phyloP scores from a whole-genome alignment of 2,329 filamentous ascomycete species.

The Lasiodiplodia hormozganensis region DNA sequence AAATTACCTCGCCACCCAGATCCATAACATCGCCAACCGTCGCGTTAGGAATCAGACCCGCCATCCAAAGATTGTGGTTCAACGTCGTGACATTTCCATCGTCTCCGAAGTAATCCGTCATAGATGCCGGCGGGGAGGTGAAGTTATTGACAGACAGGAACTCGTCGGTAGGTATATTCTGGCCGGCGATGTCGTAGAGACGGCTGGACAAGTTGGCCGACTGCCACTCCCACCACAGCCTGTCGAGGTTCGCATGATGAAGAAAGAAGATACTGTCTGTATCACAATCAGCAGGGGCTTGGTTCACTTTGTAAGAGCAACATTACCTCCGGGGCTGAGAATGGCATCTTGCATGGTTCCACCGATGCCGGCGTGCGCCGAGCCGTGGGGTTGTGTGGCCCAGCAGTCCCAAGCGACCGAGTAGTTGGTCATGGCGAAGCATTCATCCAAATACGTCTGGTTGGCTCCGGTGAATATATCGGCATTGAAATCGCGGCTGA shows the following conservation, averaged over 20 bases:
- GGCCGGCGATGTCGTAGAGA: background rate
- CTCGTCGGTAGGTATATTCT: background rate
- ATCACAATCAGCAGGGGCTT: background rate
- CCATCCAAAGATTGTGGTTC: background rate
- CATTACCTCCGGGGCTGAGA: background rate
- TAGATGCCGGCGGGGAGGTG: background rate
- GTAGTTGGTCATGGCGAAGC: background rate
- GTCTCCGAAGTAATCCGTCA: background rate
- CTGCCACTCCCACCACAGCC: background rate
- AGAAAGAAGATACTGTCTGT: background rate
- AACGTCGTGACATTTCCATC: background rate
- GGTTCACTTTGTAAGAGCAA: background rate
- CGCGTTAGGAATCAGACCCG: background rate
- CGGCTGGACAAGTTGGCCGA: background rate
- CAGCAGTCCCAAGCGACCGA: background rate
- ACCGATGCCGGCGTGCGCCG: background rate
- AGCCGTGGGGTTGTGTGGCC: background rate
- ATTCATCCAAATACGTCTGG: background rate
- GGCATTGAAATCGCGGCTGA: background rate
- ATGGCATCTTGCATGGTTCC: background rate
- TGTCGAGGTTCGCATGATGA: background rate
- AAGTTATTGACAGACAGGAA: background rate
- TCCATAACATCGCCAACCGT: background rate
- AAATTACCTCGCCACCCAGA: background rate
- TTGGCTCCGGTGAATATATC: background rate